phyloP scores from a whole-genome alignment of 225 moss, liverwort and hornwort species.

The Climacium dendroides region DNA sequence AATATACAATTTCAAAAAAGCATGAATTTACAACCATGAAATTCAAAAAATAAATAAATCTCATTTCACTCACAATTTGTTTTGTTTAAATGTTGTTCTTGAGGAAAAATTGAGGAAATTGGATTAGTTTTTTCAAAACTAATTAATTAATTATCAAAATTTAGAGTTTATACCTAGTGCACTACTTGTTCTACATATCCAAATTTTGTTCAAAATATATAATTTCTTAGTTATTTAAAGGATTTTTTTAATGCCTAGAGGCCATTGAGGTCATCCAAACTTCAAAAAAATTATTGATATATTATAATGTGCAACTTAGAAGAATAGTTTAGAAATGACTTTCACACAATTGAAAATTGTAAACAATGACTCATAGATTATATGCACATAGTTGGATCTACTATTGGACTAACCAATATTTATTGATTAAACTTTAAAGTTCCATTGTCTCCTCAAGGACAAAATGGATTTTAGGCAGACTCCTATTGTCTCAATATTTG shows the following conservation, averaged over 20 bases:
- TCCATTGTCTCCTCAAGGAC: no score
- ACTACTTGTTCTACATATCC: no score
- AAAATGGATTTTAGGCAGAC: no score
- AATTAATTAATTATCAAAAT: neutral
- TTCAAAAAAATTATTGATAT: neutral
- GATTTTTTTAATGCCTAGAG: neutral
- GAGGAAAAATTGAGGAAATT: neutral
- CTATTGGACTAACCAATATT: neutral
- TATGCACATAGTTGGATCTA: neutral
- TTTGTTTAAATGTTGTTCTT: neutral
- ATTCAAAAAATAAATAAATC: neutral
- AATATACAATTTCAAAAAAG: no score
- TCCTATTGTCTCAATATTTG: no score
- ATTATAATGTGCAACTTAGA: neutral
- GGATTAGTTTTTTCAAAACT: neutral
- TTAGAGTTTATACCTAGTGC: no score
- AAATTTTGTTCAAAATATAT: neutral
- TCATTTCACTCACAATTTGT: neutral
- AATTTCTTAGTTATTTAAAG: neutral
- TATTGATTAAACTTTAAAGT: no score
- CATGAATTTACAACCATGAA: neutral
- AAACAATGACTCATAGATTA: neutral
- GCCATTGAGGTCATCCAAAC: neutral
- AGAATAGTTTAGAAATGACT: neutral
- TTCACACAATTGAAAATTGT: no score